These are phyloP conservation scores for Aechmea fasciata DNA, from an alignment of 176 grass and related monocot species.

Conservation along the genomic window DNA sequence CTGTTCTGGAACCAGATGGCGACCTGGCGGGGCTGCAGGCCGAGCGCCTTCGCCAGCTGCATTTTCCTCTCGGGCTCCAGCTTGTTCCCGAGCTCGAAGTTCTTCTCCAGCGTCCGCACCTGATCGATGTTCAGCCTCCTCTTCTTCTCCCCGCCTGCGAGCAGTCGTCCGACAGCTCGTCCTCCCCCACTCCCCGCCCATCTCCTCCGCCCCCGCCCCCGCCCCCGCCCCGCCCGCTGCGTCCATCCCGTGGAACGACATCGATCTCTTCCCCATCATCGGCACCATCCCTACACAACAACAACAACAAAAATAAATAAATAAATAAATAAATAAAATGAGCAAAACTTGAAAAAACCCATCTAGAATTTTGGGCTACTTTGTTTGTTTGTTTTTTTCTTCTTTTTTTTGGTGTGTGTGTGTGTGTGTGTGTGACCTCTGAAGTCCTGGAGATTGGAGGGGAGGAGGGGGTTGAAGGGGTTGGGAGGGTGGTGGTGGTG, in stretches of 20 bases:
- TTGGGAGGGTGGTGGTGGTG: constrained; percentile 19
- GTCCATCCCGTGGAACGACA: constrained; percentile 34
- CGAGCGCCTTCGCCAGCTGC: constrained; percentile 62
- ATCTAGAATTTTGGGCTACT: neutral
- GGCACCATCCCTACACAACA: constrained; percentile 46
- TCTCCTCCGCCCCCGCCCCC: constrained; percentile 23
- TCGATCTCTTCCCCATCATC: constrained; percentile 70
- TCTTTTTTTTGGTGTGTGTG: neutral
- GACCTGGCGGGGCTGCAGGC: constrained; percentile 75
- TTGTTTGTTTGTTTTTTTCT: neutral
- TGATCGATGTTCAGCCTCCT: constrained; percentile 90
- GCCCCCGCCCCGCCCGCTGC: constrained; percentile 17
- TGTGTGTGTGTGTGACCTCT: constrained; percentile 13
- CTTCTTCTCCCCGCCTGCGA: constrained; percentile 89
- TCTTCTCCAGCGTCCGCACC: constrained; percentile 92
- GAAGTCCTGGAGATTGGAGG: constrained; percentile 67
- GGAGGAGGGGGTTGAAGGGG: constrained; percentile 43
- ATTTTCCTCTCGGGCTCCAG: constrained; percentile 83
- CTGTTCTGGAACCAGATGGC: constrained; percentile 97
- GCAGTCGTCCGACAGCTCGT: constrained; percentile 82
- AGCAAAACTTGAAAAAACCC: neutral
- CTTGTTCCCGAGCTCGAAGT: constrained; percentile 90
- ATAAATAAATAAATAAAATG: neutral
- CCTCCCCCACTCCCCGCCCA: constrained; percentile 34
- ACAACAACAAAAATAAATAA: constrained; percentile 5